Percentiles rank a stretch among this genome's conserved stretches.
These are phyloP conservation scores for Colletotrichum karsti DNA, from an alignment of 2,329 filamentous ascomycete genomes.

Conservation along the genomic window DNA sequence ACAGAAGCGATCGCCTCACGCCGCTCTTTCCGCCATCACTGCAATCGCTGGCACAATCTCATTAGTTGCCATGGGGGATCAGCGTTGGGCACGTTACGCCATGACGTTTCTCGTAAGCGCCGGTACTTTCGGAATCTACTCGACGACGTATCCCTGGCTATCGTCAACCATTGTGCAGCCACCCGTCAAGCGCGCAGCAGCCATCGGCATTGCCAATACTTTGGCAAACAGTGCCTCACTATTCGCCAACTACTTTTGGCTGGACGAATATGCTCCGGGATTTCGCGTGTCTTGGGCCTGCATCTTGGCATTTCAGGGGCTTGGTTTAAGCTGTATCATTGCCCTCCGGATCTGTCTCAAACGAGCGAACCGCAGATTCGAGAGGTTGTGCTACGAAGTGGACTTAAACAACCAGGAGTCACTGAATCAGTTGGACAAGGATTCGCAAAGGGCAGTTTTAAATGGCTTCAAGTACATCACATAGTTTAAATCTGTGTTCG, in stretches of 20 bases:
- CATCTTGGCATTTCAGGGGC: conserved; percentile 6
- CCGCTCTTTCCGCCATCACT: not conserved
- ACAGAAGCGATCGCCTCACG: conserved; percentile 4
- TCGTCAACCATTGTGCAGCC: conserved; percentile 31
- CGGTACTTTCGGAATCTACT: conserved; percentile 21
- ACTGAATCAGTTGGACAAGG: not conserved
- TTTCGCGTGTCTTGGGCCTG: conserved; percentile 15
- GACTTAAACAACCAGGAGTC: not conserved
- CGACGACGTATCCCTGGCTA: conserved; percentile 31
- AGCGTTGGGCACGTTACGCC: conserved; percentile 14
- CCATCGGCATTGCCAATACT: conserved; percentile 32
- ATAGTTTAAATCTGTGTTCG: too few relatives aligned
- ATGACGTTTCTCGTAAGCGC: conserved; percentile 30
- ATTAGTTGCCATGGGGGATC: not conserved
- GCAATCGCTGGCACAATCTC: conserved; percentile 13
- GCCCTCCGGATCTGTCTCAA: conserved; percentile 30
- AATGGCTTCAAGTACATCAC: not conserved
- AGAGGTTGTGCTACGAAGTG: not conserved
- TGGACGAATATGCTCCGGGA: conserved; percentile 26
- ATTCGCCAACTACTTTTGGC: conserved; percentile 34
- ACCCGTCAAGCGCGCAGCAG: conserved; percentile 25
- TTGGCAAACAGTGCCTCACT: conserved; percentile 31
- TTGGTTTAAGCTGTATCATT: conserved; percentile 33
- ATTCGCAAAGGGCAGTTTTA: not conserved
- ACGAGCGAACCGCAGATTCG: conserved; percentile 27